Evolutionary conservation across 768 basidiomycete genomes (phyloP), one percentile per base, ranked within the genome.

Genomic region (Trametopsis cervina): DNA sequence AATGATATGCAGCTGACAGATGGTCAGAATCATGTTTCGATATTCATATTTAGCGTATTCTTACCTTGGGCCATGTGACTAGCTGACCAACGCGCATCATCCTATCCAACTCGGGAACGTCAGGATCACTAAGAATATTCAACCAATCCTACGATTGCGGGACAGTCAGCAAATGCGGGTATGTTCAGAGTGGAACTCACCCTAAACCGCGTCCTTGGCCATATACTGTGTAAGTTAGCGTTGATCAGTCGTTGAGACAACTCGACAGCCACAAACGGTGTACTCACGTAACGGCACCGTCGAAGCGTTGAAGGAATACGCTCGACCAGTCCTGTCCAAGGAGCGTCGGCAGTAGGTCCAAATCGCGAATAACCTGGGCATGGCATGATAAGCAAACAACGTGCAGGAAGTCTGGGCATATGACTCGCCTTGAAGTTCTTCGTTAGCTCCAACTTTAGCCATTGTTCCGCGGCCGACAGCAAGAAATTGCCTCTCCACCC

Each of bases 401-500:
- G 27, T 15, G 3, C 21, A 48, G 20, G 22, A 15, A 18, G 7
- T 7, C 7, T 40, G 18, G 18, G 22, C 17, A 18, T n/a, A n/a
- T n/a, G n/a, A n/a, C n/a, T n/a, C 48, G 71, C 89, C 69, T 89
- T 92, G 75, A 95, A 94, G 61, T 97, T 96, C 73, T 97, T 98
- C 3, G 91, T 89, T 11, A 99, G 70, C 61, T 98, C 95, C 37
- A 96, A 78, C 63, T 97, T 97, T 51, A 96, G 73, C 80, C 89
- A 93, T 56, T 95, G 93, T 63, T 97, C 93, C 3, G 86, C 85
- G 1, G 93, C 93, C 2, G 90, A 92, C 9, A 97, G 68, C 17
- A 97, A 58, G 63, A 92, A 97, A 41, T 96, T 96, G 41, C 94
- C 96, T 60, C 95, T 71, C 96, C 95, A 98, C 1, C 94, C 89